These are phyloP conservation scores for Euphorbia tirucalli DNA, from an alignment of 345 rosid genomes.

Conservation along the genomic window DNA sequence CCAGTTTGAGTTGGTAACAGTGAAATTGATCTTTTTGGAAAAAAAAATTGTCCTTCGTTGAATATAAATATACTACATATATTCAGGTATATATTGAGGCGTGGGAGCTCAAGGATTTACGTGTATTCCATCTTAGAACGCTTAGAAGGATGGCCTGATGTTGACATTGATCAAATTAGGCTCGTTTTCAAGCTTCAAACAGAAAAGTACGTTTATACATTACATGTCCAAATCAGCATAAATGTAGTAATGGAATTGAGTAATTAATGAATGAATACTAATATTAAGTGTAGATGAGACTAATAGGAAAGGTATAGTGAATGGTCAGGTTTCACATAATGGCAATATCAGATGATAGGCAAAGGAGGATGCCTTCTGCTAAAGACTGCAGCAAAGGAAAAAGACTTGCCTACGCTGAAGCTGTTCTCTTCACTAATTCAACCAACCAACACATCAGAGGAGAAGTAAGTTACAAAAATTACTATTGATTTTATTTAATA, in stretches of 20 bases:
- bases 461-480: constrained; percentile 45
- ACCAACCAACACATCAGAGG: constrained; percentile 48
- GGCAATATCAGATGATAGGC: constrained; percentile 71
- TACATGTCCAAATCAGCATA: not conserved
- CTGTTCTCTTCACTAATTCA: constrained; percentile 74
- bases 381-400: constrained; percentile 45
- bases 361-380: constrained; percentile 64
- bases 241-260: too few species aligned
- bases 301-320: not conserved
- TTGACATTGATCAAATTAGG: constrained; percentile 20
- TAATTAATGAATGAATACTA: too few species aligned
- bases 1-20: too few species aligned
- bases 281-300: too few species aligned
- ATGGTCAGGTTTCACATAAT: constrained; percentile 48
- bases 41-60: too few species aligned
- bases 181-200: constrained; percentile 19
- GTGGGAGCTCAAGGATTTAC: constrained; percentile 18
- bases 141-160: constrained; percentile 24
- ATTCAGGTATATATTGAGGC: constrained; percentile 20
- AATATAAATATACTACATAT: not conserved
- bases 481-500: too few species aligned
- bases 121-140: constrained; percentile 19
- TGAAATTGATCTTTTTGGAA: too few species aligned
- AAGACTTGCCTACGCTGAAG: constrained; percentile 73
- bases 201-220: constrained; percentile 13